Base-by-base conservation (phyloP, 2,329 filamentous ascomycete genomes). In the Byssoonygena ceratinophila region DNA sequence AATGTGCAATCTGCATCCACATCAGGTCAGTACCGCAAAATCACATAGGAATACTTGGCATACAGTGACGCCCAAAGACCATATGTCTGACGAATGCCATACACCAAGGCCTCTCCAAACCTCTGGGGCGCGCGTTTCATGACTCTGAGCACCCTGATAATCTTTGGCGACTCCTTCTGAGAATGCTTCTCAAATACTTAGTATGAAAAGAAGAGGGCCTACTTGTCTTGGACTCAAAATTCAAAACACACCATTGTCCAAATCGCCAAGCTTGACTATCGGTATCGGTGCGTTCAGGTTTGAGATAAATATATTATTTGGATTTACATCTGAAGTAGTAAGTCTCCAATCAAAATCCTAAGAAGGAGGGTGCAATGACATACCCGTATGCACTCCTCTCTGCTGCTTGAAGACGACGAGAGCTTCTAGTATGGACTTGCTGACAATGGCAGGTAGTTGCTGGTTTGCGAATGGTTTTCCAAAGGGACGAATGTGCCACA, bases 31-130 rank as follows among this genome's bases (percentile, higher is more conserved):
- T n/a, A n/a, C n/a, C 20, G 23, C 14, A 20, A 23, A 11, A 7
- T 14, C 7, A 11, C 6, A 14, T 34, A 3, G 4, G n/a, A n/a
- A n/a, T n/a, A n/a, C n/a, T n/a, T n/a, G n/a, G n/a, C n/a, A 20
- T 48, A 56, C 52, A 1, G 54, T 56, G 2, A 54, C 52, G 0
- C 47, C 54, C 3, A 54, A 29, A 8, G 54, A 56, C 54, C 54
- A 56, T 2, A 56, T 52, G 41, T 56, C 54, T 16, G 54, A 56
- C 1, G 36, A 52, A 44, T 54, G 51, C 54, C 54, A 56, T 29
- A 54, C 46, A 11, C 54, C 54, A 3, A 51, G 29, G 14, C 54
- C 54, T 18, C 27, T 14, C 54, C 54, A 56, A 2, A 56, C 54
- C 29, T 56, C 54, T 23, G 54, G 54, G 14, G 54, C 54, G 14